These are phyloP conservation scores for Nectriaceae sp. DNA, from an alignment of 2,329 filamentous ascomycete genomes.

Conservation along the genomic window DNA sequence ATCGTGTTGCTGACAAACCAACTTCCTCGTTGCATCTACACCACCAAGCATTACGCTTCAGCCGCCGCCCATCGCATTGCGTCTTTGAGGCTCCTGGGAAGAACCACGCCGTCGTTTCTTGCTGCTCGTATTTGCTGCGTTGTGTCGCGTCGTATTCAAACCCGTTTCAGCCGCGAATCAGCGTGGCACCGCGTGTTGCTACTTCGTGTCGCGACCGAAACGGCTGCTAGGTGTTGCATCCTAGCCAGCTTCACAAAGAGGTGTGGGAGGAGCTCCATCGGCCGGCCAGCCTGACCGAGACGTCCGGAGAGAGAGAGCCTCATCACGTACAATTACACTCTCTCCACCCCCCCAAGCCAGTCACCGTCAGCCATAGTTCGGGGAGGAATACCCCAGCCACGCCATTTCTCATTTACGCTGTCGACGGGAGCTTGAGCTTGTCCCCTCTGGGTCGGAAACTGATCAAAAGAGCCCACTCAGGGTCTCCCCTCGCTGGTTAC, in stretches of 20 bases:
- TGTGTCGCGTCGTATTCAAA: neutral
- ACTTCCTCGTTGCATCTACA: conserved; percentile 23
- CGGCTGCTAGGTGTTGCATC: neutral
- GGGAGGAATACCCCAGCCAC: neutral
- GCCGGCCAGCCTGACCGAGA: neutral
- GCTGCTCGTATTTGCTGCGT: neutral
- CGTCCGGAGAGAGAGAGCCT: neutral
- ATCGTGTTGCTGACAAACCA: conserved; percentile 29
- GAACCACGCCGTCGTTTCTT: neutral
- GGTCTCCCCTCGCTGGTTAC: too few species aligned
- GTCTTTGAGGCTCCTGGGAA: neutral
- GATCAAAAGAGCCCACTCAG: too few species aligned
- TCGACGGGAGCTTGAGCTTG: neutral
- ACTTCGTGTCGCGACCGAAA: neutral
- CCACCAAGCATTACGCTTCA: conserved; percentile 13
- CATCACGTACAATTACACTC: neutral
- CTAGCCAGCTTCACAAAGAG: neutral
- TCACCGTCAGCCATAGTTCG: too few species aligned
- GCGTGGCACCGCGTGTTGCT: neutral
- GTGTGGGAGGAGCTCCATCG: neutral
- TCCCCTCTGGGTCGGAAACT: neutral
- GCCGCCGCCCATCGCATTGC: conserved; percentile 12
- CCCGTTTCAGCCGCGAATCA: neutral
- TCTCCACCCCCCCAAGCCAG: neutral
- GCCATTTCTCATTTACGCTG: neutral